Conservation (phyloP, 23 red algal species). For the Gracilaria domingensis region DNA sequence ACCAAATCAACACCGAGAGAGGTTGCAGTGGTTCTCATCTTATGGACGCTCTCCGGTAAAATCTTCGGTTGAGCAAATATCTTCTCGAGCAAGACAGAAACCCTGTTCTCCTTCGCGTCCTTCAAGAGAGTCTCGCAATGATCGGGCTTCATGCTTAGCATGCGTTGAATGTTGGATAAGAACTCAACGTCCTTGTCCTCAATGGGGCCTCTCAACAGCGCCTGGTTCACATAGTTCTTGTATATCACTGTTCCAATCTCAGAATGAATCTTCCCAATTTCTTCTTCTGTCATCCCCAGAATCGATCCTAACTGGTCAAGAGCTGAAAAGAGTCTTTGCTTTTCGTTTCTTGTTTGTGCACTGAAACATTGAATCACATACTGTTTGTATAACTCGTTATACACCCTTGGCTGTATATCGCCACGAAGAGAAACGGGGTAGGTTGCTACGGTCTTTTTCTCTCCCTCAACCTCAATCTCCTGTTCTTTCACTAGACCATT, state of each 20-base stretch:
- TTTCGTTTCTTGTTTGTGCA: conserved; percentile 85
- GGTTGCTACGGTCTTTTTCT: conserved; percentile 63
- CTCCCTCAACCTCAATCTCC: conserved; percentile 85
- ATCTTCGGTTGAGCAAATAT: conserved; percentile 81
- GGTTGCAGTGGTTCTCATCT: conserved; percentile 77
- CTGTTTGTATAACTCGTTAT: conserved; percentile 95
- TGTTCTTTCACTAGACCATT: conserved; percentile 86
- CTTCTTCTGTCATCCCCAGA: conserved; percentile 86
- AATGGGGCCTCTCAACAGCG: conserved; percentile 78
- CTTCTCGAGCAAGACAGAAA: conserved; percentile 80
- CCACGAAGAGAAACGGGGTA: conserved; percentile 90
- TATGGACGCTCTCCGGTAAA: conserved; percentile 76
- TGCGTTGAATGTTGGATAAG: conserved; percentile 90
- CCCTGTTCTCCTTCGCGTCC: conserved; percentile 87
- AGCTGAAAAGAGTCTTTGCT: conserved; percentile 91
- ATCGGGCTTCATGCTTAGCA: conserved; percentile 85
- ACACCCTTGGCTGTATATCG: conserved; percentile 82
- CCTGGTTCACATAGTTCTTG: conserved; percentile 91
- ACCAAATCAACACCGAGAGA: conserved; percentile 89
- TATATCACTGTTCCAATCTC: conserved; percentile 97
- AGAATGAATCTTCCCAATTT: conserved; percentile 94
- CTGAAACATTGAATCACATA: conserved; percentile 99
- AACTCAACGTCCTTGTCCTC: conserved; percentile 93
- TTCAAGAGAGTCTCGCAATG: conserved; percentile 77
- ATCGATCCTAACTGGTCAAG: conserved; percentile 88